Evolutionary conservation across 75 land plant species (phyloP).

Genomic region (Gnetum montanum): DNA sequence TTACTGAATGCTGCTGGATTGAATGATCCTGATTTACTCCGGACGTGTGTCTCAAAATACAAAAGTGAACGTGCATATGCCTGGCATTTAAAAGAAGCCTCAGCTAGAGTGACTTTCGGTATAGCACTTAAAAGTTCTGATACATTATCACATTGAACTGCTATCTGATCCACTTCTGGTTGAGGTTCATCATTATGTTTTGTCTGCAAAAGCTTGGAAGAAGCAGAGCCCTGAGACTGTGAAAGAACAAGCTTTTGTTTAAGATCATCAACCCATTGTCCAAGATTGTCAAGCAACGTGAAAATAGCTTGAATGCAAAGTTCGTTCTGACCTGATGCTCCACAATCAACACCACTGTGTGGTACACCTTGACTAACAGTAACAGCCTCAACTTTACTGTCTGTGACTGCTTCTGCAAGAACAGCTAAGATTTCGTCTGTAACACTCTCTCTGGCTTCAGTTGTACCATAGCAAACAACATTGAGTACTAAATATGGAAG

Average conservation of each 20-base stretch:
- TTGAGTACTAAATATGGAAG: constrained; percentile 93
- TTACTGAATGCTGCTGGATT: constrained; percentile 90
- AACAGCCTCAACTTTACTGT: constrained; percentile 20
- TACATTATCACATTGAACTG: constrained; percentile 55
- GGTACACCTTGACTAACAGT: constrained; percentile 14
- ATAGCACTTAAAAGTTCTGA: constrained; percentile 71
- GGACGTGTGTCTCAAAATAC: constrained; percentile 91
- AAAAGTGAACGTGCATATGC: constrained; percentile 90
- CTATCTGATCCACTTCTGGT: constrained; percentile 22
- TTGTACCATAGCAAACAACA: constrained; percentile 86
- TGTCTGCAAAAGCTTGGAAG: constrained; percentile 17
- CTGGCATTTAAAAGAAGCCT: constrained; percentile 87
- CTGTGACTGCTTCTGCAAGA: constrained; percentile 66
- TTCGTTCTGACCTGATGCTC: constrained; percentile 62
- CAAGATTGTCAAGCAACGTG: constrained; percentile 93
- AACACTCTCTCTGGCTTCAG: constrained; percentile 76
- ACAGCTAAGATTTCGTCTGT: constrained; percentile 87
- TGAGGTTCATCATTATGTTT: constrained; percentile 9
- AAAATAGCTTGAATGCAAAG: constrained; percentile 95
- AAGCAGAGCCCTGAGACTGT: constrained; percentile 25
- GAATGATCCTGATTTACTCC: constrained; percentile 79
- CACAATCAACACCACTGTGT: constrained; percentile 7
- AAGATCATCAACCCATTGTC: constrained; percentile 97
- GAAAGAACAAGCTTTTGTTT: constrained; percentile 57
- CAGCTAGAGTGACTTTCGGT: constrained; percentile 90